Evolutionary conservation across 352 stramenopile genomes (phyloP).

Genomic region (Thalassiosira exigua): DNA sequence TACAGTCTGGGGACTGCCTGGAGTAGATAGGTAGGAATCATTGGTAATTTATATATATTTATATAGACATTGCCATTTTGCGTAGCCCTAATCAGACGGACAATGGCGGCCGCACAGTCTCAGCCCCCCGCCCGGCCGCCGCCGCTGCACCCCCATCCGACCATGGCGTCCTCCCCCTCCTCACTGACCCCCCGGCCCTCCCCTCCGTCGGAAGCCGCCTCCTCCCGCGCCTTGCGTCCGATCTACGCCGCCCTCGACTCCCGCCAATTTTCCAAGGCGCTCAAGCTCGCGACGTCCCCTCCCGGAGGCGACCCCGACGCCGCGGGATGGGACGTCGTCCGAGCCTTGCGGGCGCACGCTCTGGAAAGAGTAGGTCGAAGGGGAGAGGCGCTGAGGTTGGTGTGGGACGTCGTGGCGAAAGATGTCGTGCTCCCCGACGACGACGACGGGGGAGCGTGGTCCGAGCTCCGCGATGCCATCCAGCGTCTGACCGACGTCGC

Average conservation of each 20-base stretch:
- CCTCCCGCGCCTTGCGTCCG: constrained; percentile 53
- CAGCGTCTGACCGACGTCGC: constrained; percentile 22
- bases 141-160: background rate
- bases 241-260: constrained; percentile 75
- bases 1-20: too few species aligned
- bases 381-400: constrained; percentile 52
- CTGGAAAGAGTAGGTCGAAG: constrained; percentile 59
- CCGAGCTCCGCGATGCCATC: constrained; percentile 28
- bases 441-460: background rate
- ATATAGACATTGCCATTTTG: too few species aligned
- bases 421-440: background rate
- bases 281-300: constrained; percentile 62
- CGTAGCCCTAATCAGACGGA: too few species aligned
- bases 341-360: constrained; percentile 66
- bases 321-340: constrained; percentile 34
- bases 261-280: constrained; percentile 67
- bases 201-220: constrained; percentile 20
- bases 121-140: too few species aligned
- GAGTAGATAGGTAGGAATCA: too few species aligned
- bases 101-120: too few species aligned
- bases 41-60: too few species aligned
- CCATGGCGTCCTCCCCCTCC: constrained; percentile 5
- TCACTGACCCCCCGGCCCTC: constrained; percentile 21
- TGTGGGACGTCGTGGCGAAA: constrained; percentile 56
- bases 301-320: background rate